Conservation (phyloP, 2,329 filamentous ascomycete species). For the Aspergillus amoenus region DNA sequence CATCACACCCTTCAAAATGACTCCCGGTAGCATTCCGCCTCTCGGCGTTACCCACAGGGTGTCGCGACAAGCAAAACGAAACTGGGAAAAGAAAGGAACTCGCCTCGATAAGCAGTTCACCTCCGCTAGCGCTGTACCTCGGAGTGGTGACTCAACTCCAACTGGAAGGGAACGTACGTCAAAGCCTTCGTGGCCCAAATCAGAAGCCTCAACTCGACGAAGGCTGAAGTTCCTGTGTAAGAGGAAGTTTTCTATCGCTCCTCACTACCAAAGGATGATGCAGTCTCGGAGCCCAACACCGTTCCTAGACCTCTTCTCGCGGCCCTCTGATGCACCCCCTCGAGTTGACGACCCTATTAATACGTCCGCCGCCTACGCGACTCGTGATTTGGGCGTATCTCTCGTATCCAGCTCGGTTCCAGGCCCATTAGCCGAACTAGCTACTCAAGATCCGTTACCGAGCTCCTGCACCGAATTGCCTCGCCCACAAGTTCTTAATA, state of each 20-base stretch:
- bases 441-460: constrained; percentile 26
- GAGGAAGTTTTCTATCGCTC: constrained; percentile 60
- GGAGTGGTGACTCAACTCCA: constrained; percentile 50
- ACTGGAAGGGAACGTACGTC: constrained; percentile 34
- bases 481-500: constrained; percentile 32
- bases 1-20: constrained; percentile 66
- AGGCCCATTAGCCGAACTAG: constrained; percentile 35
- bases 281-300: constrained; percentile 62
- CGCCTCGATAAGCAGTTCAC: constrained; percentile 25
- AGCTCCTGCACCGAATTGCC: constrained; percentile 34
- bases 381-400: constrained; percentile 47
- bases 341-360: constrained; percentile 22
- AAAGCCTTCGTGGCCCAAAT: constrained; percentile 54
- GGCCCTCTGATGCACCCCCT: constrained; percentile 28
- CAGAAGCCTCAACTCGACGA: constrained; percentile 58
- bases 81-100: constrained; percentile 53
- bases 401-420: constrained; percentile 43
- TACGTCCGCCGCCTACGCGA: constrained; percentile 38
- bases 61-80: constrained; percentile 60
- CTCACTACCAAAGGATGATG: constrained; percentile 64
- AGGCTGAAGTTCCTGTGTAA: constrained; percentile 61
- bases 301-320: constrained; percentile 43
- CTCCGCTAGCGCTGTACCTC: constrained; percentile 34
- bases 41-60: constrained; percentile 65
- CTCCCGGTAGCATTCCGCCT: constrained; percentile 62